Base-by-base conservation (phyloP, 2,329 filamentous ascomycete genomes). In the Beauveria brongniartii region DNA sequence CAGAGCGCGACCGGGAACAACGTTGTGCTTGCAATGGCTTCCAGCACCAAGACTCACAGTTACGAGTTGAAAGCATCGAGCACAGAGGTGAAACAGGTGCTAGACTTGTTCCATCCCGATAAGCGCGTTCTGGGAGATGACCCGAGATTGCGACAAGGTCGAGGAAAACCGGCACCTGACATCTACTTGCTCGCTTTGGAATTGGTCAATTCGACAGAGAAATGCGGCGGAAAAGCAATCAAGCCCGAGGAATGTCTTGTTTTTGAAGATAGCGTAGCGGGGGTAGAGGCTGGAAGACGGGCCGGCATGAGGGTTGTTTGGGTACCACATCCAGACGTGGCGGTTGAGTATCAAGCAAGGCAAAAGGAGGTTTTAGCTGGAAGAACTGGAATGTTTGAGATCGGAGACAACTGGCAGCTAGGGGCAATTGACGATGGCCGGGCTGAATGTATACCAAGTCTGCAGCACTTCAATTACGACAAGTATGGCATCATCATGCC, bases 221-320 rank as follows among this genome's bases (percentile, higher is more conserved):
- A 79, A 3, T 68, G 86, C 46, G 77, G 74, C 0, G 78, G 82
- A 64, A 68, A 74, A 22, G 43, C 63, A 16, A 83, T 91, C 59
- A 74, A 69, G 89, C 63, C 71, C 81, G 22, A 41, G 1, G 46
- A 51, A 18, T 51, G 46, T 12, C 24, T 58, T 2, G 55, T 22
- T 22, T 41, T 58, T 16, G 55, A 91, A 70, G 88, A 91, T 67
- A 85, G 83, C 51, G 86, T 91, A 16, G 82, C 85, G 0, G 88
- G 88, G 1, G 85, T 90, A 1, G 88, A 91, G 72, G 81, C 87
- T 8, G 88, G 86, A 7, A 74, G 88, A 61, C 78, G 88, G 66
- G 88, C 88, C 1, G 88, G 88, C 0, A 91, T 91, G 88, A 80
- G 88, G 67, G 85, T 86, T 3, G 77, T 90, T 2, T 91, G 88